Base-by-base conservation (phyloP, 768 basidiomycete species). In the Trametes punicea region DNA sequence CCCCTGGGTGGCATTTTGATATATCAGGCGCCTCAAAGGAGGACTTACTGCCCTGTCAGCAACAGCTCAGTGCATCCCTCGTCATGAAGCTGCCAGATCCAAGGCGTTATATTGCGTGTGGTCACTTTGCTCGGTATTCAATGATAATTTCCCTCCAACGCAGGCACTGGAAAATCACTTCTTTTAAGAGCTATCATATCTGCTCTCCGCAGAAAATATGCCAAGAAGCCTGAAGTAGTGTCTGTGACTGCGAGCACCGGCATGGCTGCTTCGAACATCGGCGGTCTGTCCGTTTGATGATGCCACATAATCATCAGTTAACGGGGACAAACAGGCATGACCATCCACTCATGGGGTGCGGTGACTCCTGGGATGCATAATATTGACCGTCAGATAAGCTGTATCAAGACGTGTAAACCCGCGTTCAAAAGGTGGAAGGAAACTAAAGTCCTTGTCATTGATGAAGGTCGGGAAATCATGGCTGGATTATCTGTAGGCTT, bases 261-360 rank as follows among this genome's bases (percentile, higher is more conserved):
- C 4, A 82, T 85, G 65, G 85, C 86, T 2, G 84, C 86, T 2
- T 83, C 83, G 49, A 87, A 88, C 67, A 84, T 88, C 46, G 85
- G 84, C 25, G 86, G 85, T 66, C 64, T 59, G 58, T 45, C 15
- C n/a, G 1, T 3, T 42, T 3, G 10, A 21, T 4, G 13, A 21
- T 18, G 18, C 13, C 39, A 27, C 16, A 30, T 61, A 67, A 71
- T 73, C 21, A 8, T 11, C 11, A 38, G 6, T 11, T 26, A 7
- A 26, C 33, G 25, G 25, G 21, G 16, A 25, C 25, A 13, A 20
- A 20, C 36, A 77, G 85, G 85, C 10, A 76, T 76, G 62, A 87
- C 84, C 0, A 68, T 87, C 4, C 85, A 87, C 57, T 77, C 79
- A 4, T 80, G 75, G 81, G 81, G 80, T 20, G 84, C 84, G 1